Percentiles rank a stretch among this genome's conserved stretches.
Evolutionary conservation across 75 land plant genomes (phyloP).

Genomic region (Selaginella tamariscina): DNA sequence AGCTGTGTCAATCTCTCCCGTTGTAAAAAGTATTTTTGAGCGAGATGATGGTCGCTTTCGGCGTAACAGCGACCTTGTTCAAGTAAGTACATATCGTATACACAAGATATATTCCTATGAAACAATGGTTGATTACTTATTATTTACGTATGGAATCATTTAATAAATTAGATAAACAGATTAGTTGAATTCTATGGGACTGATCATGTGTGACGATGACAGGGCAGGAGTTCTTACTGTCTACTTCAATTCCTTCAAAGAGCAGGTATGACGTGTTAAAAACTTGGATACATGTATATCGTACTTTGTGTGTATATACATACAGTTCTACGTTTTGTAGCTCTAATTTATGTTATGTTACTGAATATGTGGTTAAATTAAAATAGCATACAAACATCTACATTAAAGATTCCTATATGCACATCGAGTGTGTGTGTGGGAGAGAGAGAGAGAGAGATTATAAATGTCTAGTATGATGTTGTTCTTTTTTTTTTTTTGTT

Average conservation of each 20-base stretch:
- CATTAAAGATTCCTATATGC: no score
- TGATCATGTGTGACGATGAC: no score
- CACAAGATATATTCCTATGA: no score
- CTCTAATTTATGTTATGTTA: background rate
- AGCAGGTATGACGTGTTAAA: slow-evolving; percentile 18
- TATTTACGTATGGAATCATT: background rate
- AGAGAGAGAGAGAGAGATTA: no score
- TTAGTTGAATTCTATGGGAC: no score
- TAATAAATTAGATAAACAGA: background rate
- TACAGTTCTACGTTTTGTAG: no score
- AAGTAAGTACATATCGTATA: slow-evolving; percentile 12
- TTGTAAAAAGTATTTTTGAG: slow-evolving; percentile 29
- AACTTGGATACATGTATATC: no score
- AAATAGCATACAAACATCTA: no score
- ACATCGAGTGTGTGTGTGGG: no score
- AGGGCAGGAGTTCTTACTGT: slow-evolving; percentile 26
- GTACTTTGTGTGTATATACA: no score
- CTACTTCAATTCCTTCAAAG: slow-evolving; percentile 27
- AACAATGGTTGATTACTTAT: background rate
- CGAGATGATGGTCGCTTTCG: slow-evolving; percentile 24
- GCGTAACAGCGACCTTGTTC: slow-evolving; percentile 20
- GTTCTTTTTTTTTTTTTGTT: background rate
- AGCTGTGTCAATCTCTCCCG: slow-evolving; percentile 25
- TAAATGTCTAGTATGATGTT: no score
- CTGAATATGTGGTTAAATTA: background rate